Base-by-base conservation (phyloP, 495 filamentous ascomycete species). In the Penicillium coprophilum region DNA sequence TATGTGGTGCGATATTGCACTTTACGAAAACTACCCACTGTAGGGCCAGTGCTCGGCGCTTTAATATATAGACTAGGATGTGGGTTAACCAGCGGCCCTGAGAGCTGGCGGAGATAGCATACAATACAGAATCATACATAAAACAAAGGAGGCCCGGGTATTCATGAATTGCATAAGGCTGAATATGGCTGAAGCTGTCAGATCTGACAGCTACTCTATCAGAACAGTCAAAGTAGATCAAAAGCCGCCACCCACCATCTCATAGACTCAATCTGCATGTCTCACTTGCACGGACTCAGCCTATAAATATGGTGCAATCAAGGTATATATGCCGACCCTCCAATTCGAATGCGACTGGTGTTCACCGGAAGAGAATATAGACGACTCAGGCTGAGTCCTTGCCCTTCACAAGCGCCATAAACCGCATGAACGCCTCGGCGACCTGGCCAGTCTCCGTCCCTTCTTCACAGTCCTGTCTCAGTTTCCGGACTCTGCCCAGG, bases 401-500 rank as follows among this genome's bases (percentile, higher is more conserved):
- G 32, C 59, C 66, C 38, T 68, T 71, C 21, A 76, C 69, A 55
- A 78, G 50, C n/a, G 59, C 58, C 53, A 75, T 49, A 55, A 78
- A 76, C 39, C 62, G 71, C 72, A 75, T 69, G 49, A 76, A 76
- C 4, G 68, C 73, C 52, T 78, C 74, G 3, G 71, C 72, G 31
- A 43, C 46, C 13, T 56, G 57, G 12, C 74, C 72, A 7, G 64
- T 68, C 53, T 72, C 73, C 8, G 59, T 41, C 4, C 71, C 76
- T 27, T 67, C 74, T 34, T 76, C 74, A 45, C 72, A 77, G 47
- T 64, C 55, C 46, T 74, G 72, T 50, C 76, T 65, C 19, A 69
- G 57, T 45, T 75, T 74, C 36, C 72, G 63, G 19, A 78, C 70
- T 54, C 66, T 76, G 40, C 70, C 75, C 15, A 78, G 44, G 7